Evolutionary conservation across 2,329 filamentous ascomycete species (phyloP), one percentile per base, ranked within the genome.

Genomic region (Hymenoscyphus fraxineus): DNA sequence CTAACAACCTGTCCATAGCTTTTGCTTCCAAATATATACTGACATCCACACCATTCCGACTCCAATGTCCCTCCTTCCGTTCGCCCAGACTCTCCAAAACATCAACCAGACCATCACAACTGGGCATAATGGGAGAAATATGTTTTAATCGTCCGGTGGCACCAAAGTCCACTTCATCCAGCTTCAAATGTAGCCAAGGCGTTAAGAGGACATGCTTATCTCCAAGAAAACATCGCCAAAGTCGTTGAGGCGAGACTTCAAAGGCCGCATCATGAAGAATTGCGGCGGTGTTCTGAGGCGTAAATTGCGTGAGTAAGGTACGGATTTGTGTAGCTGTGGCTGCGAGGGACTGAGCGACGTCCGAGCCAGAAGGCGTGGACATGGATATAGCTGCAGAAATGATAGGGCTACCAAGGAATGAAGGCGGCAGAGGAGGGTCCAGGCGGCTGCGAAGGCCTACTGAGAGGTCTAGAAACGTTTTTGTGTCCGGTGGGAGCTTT

Each of bases 191-290:
- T 31, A 76, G 74, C 81, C 81, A 83, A 0, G 77, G 79, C 5
- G 80, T 82, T 2, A 79, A 77, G 3, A 82, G 66, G 0, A 77
- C 67, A 69, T 82, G 80, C 27, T 74, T 70, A 0, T 67, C 64
- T 0, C 81, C 81, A 6, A 81, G 63, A 61, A 82, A 83, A 0
- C 69, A 77, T 65, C 80, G 77, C 81, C 81, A 83, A 16, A 83
- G 66, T 6, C 81, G 74, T 71, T 83, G 80, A 0, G 81, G 80
- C 12, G 76, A 76, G 12, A 75, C 67, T 67, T 83, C 80, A 62
- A 78, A 73, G 2, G 78, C 78, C 10, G 75, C 74, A 59, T 80
- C 78, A 62, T 82, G 78, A 2, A 83, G 69, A 40, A 78, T 71
- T 3, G 78, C 76, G 0, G 73, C 75, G 2, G 83, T 69, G 0